Evolutionary conservation across 345 rosid species (phyloP), one percentile per base, ranked within the genome.

Genomic region (Leavenworthia alabamica): DNA sequence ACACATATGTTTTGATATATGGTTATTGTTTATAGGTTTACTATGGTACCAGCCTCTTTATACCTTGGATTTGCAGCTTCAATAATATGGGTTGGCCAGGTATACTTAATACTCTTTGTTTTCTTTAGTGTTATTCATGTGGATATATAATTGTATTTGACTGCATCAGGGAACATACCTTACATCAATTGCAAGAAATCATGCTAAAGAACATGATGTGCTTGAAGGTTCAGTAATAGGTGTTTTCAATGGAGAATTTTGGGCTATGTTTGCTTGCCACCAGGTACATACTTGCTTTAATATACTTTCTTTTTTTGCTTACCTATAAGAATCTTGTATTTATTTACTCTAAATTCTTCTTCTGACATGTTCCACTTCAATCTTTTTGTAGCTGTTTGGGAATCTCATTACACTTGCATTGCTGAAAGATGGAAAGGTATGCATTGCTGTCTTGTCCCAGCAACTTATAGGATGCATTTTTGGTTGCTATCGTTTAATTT

Each of bases 41-140:
- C 96, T 4, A 84, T 91, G 95, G 78, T 91, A 31, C 95, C 95
- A 5, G 87, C 89, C 62, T 86, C 95, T 48, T 32, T 89, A 28
- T 91, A 86, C 64, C 88, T 91, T 59, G 98, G 96, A 12, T 91
- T 91, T 76, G 67, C 89, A 26, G 88, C 98, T 65, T 91, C 98
- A 24, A 82, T 91, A 11, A 84, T 88, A 62, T 91, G 98, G 96
- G 93, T 91, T 64, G 98, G 96, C 65, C 79, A 92, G 96, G 98
- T 92, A 67, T 41, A 52, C 36, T 54, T 54, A 19, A 16, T 68
- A 56, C 24, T 76, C 52, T 9, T 9, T 9, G 35, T 22, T 53
- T 68, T 35, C 33, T 26, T 26, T 49, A 22, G 3, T 19, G 2
- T 26, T 57, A 42, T 8, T 29, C 15, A 57, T 8, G 27, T 39